Base-by-base conservation (phyloP, 2,329 filamentous ascomycete species). In the Calonectria pseudoreteaudii region DNA sequence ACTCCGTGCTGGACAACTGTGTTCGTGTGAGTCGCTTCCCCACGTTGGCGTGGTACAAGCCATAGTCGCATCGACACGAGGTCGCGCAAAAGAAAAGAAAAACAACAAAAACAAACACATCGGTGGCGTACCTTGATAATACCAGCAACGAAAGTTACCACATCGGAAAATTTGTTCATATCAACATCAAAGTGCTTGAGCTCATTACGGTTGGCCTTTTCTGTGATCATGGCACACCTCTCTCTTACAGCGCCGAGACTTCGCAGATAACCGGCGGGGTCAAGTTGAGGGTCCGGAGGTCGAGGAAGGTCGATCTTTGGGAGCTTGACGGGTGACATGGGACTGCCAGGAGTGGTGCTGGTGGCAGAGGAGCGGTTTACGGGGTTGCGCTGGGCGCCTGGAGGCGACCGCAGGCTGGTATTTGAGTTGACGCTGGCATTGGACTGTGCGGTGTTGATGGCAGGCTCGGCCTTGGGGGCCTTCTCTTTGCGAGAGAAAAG, bases 191-290 rank as follows among this genome's bases (percentile, higher is more conserved):
- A 98, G 83, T 98, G 96, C 79, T 91, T 91, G 75, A 98, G 89
- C 79, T 94, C 89, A 81, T 98, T 95, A 77, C 88, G 89, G 80
- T 94, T 89, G 13, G 95, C 95, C 87, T 94, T 96, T 76, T 94
- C 91, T 74, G 94, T 89, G 67, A 98, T 89, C 77, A 96, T 86
- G 80, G 87, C 91, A 82, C 91, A 93, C 76, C 95, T 88, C 81
- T 98, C 95, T 75, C 97, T 91, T 31, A 99, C 95, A 34, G 97
- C 92, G 81, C 95, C 92, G 81, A 98, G 91, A 86, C 95, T 98
- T 82, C 94, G 92, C 81, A 99, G 90, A 85, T 98, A 98, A 74
- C 93, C 96, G 30, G 94, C 95, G 26, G 96, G 96, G 83, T 98
- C 95, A 79, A 96, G 89, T 75, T 93, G 90, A 80, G 96, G 96